A percentile compares a stretch with the other conserved stretches of the same genome.
These are phyloP conservation scores for Scenedesmus sp. DNA, from an alignment of 163 green algal species.

Conservation along the genomic window DNA sequence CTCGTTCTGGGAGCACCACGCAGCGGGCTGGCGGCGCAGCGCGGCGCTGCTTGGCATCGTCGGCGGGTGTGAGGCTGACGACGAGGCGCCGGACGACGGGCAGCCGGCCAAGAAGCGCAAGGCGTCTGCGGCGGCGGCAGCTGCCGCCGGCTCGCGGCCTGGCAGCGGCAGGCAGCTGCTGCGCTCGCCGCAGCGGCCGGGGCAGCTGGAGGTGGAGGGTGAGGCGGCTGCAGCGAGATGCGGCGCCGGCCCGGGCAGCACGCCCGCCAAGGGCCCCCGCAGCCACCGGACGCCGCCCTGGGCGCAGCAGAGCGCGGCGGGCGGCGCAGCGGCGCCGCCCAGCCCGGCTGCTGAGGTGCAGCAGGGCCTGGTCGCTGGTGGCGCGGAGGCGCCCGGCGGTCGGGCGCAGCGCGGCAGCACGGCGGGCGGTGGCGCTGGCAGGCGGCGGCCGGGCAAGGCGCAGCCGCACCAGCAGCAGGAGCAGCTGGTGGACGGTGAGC, in stretches of 20 bases:
- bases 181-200: background rate
- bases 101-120: constrained; percentile 8
- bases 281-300: background rate
- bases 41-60: background rate
- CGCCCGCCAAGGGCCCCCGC: constrained; percentile 1
- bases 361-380: background rate
- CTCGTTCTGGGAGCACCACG: background rate
- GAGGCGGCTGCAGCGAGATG: constrained; percentile 5
- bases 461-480: background rate
- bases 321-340: background rate
- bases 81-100: constrained; percentile 3
- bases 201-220: background rate
- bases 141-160: no score
- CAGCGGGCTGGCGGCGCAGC: constrained; percentile 5
- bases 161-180: constrained; percentile 17
- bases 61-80: background rate
- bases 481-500: no score
- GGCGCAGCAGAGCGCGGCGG: background rate
- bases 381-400: background rate
- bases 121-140: background rate
- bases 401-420: no score
- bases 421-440: background rate
- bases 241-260: background rate
- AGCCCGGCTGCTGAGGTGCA: background rate
- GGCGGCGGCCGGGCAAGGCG: background rate